These are phyloP conservation scores for Pseudogymnoascus sp. DNA, from an alignment of 2,329 filamentous ascomycete genomes.

Conservation along the genomic window DNA sequence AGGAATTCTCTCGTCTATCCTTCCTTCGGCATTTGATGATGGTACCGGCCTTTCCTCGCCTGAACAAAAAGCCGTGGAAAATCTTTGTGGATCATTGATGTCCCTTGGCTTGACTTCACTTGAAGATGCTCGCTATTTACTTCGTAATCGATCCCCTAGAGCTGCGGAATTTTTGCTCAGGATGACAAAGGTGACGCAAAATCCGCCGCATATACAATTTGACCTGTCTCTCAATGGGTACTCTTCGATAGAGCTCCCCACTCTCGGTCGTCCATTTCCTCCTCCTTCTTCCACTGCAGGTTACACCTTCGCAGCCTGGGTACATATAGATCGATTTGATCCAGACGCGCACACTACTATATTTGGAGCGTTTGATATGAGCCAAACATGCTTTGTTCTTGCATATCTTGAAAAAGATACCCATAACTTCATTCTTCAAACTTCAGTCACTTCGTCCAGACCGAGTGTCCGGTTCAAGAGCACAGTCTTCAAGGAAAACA, in stretches of 20 bases:
- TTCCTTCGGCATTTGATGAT: constrained; percentile 54
- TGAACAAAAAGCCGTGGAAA: constrained; percentile 55
- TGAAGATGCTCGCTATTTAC: constrained; percentile 74
- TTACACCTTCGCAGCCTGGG: constrained; percentile 87
- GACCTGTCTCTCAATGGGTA: constrained; percentile 84
- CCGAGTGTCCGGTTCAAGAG: constrained; percentile 94
- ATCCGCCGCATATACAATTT: constrained; percentile 85
- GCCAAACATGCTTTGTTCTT: constrained; percentile 87
- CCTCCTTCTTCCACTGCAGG: constrained; percentile 67
- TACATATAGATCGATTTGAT: constrained; percentile 83
- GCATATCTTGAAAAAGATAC: constrained; percentile 92
- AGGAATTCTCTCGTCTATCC: constrained; percentile 60
- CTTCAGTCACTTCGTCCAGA: constrained; percentile 76
- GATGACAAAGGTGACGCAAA: constrained; percentile 66
- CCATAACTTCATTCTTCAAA: constrained; percentile 90
- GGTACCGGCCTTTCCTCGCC: constrained; percentile 45
- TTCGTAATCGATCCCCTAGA: constrained; percentile 45
- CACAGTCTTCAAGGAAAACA: constrained; percentile 64
- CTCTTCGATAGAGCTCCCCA: constrained; percentile 82
- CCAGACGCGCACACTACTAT: constrained; percentile 81
- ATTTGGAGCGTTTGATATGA: constrained; percentile 89
- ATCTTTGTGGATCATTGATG: constrained; percentile 64
- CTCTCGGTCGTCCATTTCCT: constrained; percentile 79
- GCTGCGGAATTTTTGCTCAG: constrained; percentile 66
- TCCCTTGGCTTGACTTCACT: constrained; percentile 70